Conservation (phyloP, 1,139 yeast species). For the Yamadazyma atlantica region DNA sequence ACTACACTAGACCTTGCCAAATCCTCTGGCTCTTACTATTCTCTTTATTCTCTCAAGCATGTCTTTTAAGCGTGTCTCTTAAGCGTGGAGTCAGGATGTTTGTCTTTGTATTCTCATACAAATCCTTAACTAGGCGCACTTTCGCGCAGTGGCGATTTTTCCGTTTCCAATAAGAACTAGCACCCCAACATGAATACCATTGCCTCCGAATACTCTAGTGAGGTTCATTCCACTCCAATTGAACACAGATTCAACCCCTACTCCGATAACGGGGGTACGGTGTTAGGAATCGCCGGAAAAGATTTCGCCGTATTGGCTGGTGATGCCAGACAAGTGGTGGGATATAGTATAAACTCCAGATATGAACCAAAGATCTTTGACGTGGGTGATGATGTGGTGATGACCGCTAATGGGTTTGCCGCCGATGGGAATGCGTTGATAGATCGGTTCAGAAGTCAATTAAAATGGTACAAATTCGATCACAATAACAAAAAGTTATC, state of each 20-base stretch:
- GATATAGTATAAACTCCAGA: slow-evolving; percentile 90
- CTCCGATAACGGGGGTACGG: slow-evolving; percentile 96
- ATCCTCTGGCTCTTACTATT: too few species aligned
- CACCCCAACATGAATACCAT: slow-evolving; percentile 43
- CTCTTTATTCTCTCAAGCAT: neutral
- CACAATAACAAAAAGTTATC: slow-evolving; percentile 70
- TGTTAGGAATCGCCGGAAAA: slow-evolving; percentile 95
- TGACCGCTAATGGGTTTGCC: slow-evolving; percentile 94
- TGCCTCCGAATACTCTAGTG: slow-evolving; percentile 61
- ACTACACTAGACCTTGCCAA: neutral
- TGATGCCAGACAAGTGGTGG: slow-evolving; percentile 94
- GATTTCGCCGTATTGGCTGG: slow-evolving; percentile 97
- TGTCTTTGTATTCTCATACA: neutral
- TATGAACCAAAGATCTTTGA: slow-evolving; percentile 88
- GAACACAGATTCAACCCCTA: slow-evolving; percentile 96
- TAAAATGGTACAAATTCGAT: slow-evolving; percentile 93
- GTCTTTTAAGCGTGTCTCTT: neutral
- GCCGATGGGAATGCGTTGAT: slow-evolving; percentile 92
- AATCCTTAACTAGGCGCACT: neutral
- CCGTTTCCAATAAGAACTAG: neutral
- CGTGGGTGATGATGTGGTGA: slow-evolving; percentile 83
- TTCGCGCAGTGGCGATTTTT: slow-evolving; percentile 1
- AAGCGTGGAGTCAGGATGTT: too few species aligned
- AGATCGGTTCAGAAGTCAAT: slow-evolving; percentile 69
- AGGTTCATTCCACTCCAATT: slow-evolving; percentile 60